Conservation (phyloP, 139 green algal species). For the Mychonastes homosphaera region DNA sequence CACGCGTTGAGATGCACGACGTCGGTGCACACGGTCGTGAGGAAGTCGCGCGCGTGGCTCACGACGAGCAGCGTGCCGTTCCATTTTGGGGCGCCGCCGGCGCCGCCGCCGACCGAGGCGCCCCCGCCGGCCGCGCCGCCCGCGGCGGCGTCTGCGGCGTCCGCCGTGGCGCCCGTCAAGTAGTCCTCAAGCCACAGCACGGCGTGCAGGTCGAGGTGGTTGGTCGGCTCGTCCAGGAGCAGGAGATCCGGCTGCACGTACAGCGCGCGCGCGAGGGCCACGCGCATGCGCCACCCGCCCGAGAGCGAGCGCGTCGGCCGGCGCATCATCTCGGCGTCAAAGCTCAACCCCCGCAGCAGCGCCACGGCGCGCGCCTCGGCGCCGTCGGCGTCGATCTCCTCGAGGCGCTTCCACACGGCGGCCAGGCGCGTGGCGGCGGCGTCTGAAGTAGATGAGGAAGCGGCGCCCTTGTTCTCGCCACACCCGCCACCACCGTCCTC, state of each 20-base stretch:
- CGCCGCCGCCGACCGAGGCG: too few species aligned
- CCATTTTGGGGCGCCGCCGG: too few species aligned
- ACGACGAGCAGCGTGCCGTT: slow-evolving; percentile 79
- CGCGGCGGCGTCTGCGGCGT: too few species aligned
- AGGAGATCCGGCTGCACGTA: slow-evolving; percentile 80
- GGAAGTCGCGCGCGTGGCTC: slow-evolving; percentile 74
- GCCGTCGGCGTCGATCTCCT: slow-evolving; percentile 76
- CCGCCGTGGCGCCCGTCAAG: too few species aligned
- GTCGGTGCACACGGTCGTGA: slow-evolving; percentile 79
- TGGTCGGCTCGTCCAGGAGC: slow-evolving; percentile 75
- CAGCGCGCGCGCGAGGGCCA: slow-evolving; percentile 67
- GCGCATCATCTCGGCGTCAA: slow-evolving; percentile 55
- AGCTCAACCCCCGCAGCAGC: slow-evolving; percentile 74
- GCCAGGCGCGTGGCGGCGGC: slow-evolving; percentile 27
- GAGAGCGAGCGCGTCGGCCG: slow-evolving; percentile 57
- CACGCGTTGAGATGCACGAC: slow-evolving; percentile 70
- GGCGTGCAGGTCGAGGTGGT: slow-evolving; percentile 52
- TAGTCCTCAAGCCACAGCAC: slow-evolving; percentile 86
- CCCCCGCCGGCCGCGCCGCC: too few species aligned
- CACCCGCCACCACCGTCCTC: slow-evolving; percentile 5
- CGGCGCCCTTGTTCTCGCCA: background rate
- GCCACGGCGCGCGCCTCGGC: slow-evolving; percentile 59
- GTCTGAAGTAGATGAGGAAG: slow-evolving; percentile 3
- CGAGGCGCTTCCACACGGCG: slow-evolving; percentile 54
- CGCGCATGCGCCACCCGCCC: slow-evolving; percentile 48